Percentiles rank a stretch among this genome's conserved stretches.
Evolutionary conservation across 2,329 filamentous ascomycete species (phyloP).

Genomic region (Alternaria ethzedia): DNA sequence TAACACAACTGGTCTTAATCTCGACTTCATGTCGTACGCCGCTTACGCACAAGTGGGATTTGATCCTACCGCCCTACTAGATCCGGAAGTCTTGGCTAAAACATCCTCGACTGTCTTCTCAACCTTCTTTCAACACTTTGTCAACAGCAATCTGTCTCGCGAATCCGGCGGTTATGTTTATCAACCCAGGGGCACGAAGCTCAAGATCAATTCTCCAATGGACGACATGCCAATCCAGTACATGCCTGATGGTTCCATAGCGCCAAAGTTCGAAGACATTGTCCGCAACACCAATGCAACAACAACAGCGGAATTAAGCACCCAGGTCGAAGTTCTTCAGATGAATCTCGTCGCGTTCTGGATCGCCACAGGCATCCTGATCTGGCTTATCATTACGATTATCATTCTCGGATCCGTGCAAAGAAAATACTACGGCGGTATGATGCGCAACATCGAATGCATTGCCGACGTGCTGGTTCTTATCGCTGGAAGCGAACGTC

Average conservation of each 20-base stretch:
- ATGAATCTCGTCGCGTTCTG: not conserved
- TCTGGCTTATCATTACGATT: not conserved
- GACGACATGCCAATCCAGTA: not conserved
- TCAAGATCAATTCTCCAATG: not conserved
- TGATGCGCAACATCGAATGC: not conserved
- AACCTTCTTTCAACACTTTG: not conserved
- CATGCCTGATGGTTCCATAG: not conserved
- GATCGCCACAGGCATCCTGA: not conserved
- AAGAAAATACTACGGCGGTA: not conserved
- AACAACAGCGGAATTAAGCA: not conserved
- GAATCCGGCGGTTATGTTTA: not conserved
- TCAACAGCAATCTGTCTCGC: not conserved
- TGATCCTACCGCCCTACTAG: not conserved
- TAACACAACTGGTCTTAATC: not conserved
- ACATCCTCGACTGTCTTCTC: not conserved
- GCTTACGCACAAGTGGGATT: not conserved
- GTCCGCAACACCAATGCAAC: not conserved
- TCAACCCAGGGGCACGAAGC: not conserved
- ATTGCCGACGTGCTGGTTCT: not conserved
- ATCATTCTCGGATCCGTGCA: not conserved
- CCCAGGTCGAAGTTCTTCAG: not conserved
- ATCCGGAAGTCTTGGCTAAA: not conserved
- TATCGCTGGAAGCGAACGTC: not conserved
- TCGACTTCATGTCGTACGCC: not conserved
- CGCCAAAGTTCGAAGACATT: not conserved